Evolutionary conservation across 2,329 filamentous ascomycete genomes (phyloP).

Genomic region (Fusarium sp.): DNA sequence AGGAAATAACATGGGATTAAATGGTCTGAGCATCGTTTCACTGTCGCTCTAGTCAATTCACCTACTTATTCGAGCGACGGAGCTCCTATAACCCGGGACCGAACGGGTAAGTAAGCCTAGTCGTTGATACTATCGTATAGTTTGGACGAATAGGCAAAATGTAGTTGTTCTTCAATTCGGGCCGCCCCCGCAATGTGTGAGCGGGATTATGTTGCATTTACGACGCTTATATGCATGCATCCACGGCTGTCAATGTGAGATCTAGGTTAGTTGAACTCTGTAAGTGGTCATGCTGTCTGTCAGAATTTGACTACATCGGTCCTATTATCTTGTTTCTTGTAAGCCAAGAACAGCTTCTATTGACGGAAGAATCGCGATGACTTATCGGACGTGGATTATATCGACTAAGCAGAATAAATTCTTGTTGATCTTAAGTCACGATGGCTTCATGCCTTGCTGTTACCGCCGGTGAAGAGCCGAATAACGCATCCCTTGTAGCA

Average conservation of each 20-base stretch:
- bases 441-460: not conserved
- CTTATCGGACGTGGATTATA: not conserved
- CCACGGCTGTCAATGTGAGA: not conserved
- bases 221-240: too few relatives aligned
- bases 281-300: not conserved
- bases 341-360: not conserved
- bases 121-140: not conserved
- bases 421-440: not conserved
- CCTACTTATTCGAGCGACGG: conserved; percentile 18
- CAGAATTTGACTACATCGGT: conserved; percentile 1
- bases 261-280: not conserved
- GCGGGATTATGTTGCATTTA: conserved; percentile 6
- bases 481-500: not conserved
- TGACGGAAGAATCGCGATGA: not conserved
- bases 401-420: not conserved
- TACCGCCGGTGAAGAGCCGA: conserved; percentile 15
- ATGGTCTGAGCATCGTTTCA: conserved; percentile 4
- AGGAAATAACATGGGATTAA: not conserved
- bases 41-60: not conserved
- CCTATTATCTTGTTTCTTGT: not conserved
- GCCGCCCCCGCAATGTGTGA: conserved; percentile 24
- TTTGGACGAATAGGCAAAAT: not conserved
- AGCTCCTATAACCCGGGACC: not conserved
- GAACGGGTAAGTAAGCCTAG: not conserved
- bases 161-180: conserved; percentile 6